Conservation (phyloP, 2,329 filamentous ascomycete species). For the Diaporthe vexans region DNA sequence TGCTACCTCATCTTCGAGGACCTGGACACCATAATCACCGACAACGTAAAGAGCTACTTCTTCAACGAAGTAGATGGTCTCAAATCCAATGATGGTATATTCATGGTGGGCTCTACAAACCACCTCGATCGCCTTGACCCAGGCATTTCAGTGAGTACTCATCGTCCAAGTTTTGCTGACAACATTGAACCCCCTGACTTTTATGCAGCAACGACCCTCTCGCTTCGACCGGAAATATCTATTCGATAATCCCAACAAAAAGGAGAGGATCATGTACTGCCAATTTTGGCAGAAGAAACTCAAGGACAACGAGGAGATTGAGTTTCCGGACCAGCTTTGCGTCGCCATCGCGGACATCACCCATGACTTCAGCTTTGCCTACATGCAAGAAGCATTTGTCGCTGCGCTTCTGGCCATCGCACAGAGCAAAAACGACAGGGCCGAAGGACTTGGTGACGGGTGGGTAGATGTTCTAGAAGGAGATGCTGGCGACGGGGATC, state of each 20-base stretch:
- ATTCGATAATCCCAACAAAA: constrained; percentile 69
- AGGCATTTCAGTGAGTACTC: constrained; percentile 65
- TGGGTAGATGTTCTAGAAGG: constrained; percentile 53
- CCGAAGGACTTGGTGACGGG: constrained; percentile 50
- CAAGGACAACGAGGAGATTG: constrained; percentile 67
- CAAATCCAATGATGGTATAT: constrained; percentile 77
- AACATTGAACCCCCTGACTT: neutral
- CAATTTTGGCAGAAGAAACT: constrained; percentile 74
- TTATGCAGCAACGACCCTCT: constrained; percentile 69
- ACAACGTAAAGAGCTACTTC: constrained; percentile 75
- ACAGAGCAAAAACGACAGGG: constrained; percentile 43
- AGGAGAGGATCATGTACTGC: constrained; percentile 71
- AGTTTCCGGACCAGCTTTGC: constrained; percentile 72
- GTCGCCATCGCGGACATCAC: constrained; percentile 73
- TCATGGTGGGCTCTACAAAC: constrained; percentile 78
- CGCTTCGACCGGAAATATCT: constrained; percentile 77
- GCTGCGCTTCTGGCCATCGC: constrained; percentile 73
- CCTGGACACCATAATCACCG: constrained; percentile 75
- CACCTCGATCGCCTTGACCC: constrained; percentile 76
- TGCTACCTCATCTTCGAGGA: constrained; percentile 82
- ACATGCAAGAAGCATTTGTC: constrained; percentile 79
- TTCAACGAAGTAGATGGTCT: constrained; percentile 81
- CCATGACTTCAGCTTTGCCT: constrained; percentile 76
- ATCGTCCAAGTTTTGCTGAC: neutral
- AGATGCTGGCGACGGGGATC: constrained; percentile 53